Percentiles rank a stretch among this genome's conserved stretches.
phyloP scores from a whole-genome alignment of 108 stramenopile species.

The Schizochytrium sp. region DNA sequence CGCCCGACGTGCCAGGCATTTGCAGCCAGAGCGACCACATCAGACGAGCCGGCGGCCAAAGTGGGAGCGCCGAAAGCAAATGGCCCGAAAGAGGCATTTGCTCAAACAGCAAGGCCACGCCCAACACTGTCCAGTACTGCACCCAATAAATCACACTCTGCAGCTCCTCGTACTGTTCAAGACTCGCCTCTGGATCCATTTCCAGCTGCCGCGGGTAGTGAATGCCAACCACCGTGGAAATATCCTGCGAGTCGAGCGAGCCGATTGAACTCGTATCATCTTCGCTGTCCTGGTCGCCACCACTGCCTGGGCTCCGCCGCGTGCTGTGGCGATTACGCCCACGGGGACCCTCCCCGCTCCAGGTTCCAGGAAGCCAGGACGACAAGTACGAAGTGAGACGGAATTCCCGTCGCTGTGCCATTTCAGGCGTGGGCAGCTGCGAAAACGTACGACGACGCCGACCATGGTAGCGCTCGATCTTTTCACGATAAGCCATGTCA shows the following conservation, averaged over 20 bases:
- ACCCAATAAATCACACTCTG: constrained; percentile 2
- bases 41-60: not conserved
- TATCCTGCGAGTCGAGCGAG: not conserved
- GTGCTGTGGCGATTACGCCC: not conserved
- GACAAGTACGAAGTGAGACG: not conserved
- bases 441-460: not conserved
- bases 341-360: not conserved
- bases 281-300: not conserved
- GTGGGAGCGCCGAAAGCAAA: not conserved
- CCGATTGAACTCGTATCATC: constrained; percentile 1
- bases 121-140: constrained; percentile 3
- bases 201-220: constrained; percentile 14
- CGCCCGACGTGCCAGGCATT: not conserved
- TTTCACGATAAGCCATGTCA: not conserved
- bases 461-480: not conserved
- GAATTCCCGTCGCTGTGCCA: not conserved
- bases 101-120: not conserved
- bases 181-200: not conserved
- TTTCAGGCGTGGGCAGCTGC: not conserved
- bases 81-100: not conserved
- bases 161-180: not conserved
- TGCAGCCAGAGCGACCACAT: constrained; percentile 13
- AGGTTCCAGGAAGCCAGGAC: not conserved
- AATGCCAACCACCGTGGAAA: not conserved
- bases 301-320: not conserved